Conservation (phyloP, 2,329 filamentous ascomycete genomes). For the Chalara sp. region DNA sequence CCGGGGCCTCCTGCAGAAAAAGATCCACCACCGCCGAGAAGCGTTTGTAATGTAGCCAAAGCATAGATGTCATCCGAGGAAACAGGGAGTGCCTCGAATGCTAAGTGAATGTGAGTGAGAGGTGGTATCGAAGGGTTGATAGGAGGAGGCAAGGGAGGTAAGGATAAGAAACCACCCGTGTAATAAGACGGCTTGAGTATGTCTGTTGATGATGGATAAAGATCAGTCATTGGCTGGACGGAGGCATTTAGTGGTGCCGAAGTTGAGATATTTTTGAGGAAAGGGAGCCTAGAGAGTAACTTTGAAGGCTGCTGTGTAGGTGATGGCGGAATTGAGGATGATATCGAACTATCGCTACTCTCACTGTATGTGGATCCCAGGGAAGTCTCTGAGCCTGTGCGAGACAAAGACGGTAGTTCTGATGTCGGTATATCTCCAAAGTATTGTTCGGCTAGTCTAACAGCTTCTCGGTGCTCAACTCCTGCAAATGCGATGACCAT, state of each 20-base stretch:
- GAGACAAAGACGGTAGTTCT: constrained; percentile 42
- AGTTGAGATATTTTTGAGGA: constrained; percentile 82
- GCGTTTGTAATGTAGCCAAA: constrained; percentile 87
- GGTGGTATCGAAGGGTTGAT: constrained; percentile 69
- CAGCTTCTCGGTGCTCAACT: constrained; percentile 73
- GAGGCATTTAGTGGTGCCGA: constrained; percentile 59
- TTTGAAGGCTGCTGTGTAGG: constrained; percentile 49
- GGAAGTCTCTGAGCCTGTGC: constrained; percentile 53
- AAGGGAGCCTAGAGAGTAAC: constrained; percentile 76
- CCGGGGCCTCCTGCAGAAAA: constrained; percentile 95
- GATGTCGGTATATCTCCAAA: constrained; percentile 81
- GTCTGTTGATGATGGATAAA: constrained; percentile 42
- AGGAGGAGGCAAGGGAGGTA: constrained; percentile 73
- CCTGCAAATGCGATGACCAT: constrained; percentile 96
- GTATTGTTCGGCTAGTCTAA: constrained; percentile 71
- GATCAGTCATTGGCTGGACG: constrained; percentile 38
- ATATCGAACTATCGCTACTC: constrained; percentile 30
- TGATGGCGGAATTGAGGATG: constrained; percentile 30
- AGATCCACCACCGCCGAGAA: constrained; percentile 90
- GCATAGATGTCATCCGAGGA: constrained; percentile 91
- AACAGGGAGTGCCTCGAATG: constrained; percentile 91
- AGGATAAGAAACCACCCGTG: constrained; percentile 85
- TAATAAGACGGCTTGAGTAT: constrained; percentile 68
- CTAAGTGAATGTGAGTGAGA: constrained; percentile 89
- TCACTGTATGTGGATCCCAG: constrained; percentile 33